Conservation (phyloP, 2,329 filamentous ascomycete genomes). For the Mollisia scopiformis region DNA sequence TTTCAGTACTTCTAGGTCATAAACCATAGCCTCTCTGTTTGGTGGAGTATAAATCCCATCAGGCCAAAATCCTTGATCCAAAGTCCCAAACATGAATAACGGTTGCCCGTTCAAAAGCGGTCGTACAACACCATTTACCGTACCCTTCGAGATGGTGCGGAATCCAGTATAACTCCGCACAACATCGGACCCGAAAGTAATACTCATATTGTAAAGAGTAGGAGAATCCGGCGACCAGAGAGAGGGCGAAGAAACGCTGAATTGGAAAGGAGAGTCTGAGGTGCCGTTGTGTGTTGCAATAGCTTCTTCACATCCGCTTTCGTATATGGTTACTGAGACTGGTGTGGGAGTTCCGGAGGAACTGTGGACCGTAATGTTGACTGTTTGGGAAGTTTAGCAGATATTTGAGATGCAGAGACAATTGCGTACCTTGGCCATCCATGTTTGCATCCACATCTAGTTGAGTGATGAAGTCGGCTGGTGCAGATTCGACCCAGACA, state of each 20-base stretch:
- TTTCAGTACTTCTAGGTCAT: conserved; percentile 66
- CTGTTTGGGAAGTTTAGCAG: conserved; percentile 37
- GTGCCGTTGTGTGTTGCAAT: conserved; percentile 43
- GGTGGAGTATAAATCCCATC: conserved; percentile 70
- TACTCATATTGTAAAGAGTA: conserved; percentile 64
- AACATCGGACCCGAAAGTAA: conserved; percentile 54
- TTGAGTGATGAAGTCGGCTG: conserved; percentile 54
- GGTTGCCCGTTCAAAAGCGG: conserved; percentile 67
- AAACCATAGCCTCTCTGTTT: conserved; percentile 68
- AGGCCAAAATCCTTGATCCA: conserved; percentile 75
- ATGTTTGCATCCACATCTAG: conserved; percentile 49
- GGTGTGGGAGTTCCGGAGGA: conserved; percentile 39
- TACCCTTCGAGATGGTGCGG: conserved; percentile 60
- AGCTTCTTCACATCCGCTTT: neutral
- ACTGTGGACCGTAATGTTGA: conserved; percentile 58
- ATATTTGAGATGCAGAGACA: neutral
- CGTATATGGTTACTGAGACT: conserved; percentile 13
- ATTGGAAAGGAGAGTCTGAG: conserved; percentile 55
- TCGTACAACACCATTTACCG: conserved; percentile 50
- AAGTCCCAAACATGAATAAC: conserved; percentile 67
- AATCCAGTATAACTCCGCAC: conserved; percentile 71
- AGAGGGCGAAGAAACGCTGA: conserved; percentile 56
- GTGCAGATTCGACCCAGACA: conserved; percentile 71
- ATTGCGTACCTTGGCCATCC: conserved; percentile 50
- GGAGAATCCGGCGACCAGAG: conserved; percentile 69